phyloP scores from a whole-genome alignment of 345 rosid genomes.

The Ceriops zippeliana region DNA sequence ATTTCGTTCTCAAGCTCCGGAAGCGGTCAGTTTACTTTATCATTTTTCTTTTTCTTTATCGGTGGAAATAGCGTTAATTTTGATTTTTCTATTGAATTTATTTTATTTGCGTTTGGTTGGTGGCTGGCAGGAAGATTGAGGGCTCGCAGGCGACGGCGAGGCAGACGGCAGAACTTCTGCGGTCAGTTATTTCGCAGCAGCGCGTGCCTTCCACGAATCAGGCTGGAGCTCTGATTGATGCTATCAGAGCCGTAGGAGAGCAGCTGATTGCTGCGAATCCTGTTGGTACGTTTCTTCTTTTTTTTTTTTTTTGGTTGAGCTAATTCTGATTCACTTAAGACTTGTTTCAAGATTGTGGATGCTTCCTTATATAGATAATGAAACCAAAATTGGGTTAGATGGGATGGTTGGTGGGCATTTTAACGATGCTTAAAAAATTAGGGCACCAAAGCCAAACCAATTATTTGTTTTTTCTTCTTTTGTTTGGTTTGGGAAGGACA shows the following conservation, averaged over 20 bases:
- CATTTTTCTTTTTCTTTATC: not conserved
- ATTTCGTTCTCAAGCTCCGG: conserved; percentile 75
- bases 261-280: conserved; percentile 87
- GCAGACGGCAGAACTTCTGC: conserved; percentile 75
- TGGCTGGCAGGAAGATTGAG: conserved; percentile 72
- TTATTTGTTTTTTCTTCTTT: too few species aligned
- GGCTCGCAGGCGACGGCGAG: conserved; percentile 93
- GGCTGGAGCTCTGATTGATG: conserved; percentile 79
- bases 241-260: conserved; percentile 75
- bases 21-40: conserved; percentile 51
- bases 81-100: not conserved
- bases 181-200: conserved; percentile 86
- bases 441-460: too few species aligned
- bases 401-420: too few species aligned
- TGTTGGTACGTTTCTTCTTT: conserved; percentile 47
- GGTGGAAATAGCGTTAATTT: not conserved
- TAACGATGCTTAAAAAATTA: too few species aligned
- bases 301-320: not conserved
- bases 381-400: not conserved
- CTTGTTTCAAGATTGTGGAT: not conserved
- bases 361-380: not conserved
- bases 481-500: too few species aligned
- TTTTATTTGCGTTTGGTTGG: not conserved
- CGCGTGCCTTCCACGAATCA: conserved; percentile 77
- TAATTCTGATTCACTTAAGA: not conserved